Conservation (phyloP, 176 grass and related monocot species). For the Oryza meridionalis region DNA sequence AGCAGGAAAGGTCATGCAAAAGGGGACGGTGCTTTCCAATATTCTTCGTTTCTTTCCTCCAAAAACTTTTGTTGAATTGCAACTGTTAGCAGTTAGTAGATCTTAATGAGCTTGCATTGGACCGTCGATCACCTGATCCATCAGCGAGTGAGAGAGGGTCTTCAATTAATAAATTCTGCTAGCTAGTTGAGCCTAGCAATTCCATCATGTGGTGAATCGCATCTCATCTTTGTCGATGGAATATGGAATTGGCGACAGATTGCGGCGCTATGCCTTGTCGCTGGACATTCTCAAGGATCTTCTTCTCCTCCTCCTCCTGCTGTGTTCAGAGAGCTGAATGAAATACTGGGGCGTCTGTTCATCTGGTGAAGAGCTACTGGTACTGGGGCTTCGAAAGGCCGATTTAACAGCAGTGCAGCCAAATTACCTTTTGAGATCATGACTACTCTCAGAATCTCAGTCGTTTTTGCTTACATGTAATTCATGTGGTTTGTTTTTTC, state of each 20-base stretch:
- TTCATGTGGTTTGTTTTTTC: too few species aligned
- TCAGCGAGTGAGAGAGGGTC: too few species aligned
- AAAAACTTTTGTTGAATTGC: background rate
- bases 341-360: too few species aligned
- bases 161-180: too few species aligned
- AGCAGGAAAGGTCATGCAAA: background rate
- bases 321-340: too few species aligned
- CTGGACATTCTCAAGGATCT: slow-evolving; percentile 39
- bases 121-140: background rate
- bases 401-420: too few species aligned
- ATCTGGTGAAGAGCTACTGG: too few species aligned
- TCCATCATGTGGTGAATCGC: background rate
- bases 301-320: background rate
- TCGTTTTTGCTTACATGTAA: too few species aligned
- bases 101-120: background rate
- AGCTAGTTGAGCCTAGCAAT: too few species aligned
- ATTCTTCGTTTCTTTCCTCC: background rate
- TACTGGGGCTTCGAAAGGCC: too few species aligned
- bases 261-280: background rate
- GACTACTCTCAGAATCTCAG: too few species aligned
- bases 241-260: background rate
- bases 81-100: background rate
- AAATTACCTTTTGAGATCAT: too few species aligned
- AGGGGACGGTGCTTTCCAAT: background rate
- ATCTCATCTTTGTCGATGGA: slow-evolving; percentile 2